A percentile compares a stretch with the other conserved stretches of the same genome.
Evolutionary conservation across 106 monocot genomes (phyloP).

Genomic region (Dendrobium chrysotoxum): DNA sequence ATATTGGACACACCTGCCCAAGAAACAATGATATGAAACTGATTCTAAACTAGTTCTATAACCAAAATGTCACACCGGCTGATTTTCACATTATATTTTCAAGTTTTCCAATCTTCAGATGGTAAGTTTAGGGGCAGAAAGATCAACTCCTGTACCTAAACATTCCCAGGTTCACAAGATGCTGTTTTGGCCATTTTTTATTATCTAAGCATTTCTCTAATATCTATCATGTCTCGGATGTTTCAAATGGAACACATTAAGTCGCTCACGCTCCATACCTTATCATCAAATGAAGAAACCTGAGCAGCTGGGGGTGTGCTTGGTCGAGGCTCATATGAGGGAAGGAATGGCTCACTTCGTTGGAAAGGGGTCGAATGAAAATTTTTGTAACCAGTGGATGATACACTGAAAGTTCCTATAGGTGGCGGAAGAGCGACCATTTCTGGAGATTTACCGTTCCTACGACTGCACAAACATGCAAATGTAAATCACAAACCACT

Average conservation of each 20-base stretch:
- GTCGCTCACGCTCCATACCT: conserved; percentile 19
- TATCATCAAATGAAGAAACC: conserved; percentile 32
- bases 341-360: conserved; percentile 26
- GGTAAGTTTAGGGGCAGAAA: neutral
- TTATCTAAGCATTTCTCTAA: too few relatives aligned
- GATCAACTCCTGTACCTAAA: neutral
- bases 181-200: neutral
- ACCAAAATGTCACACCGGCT: too few relatives aligned
- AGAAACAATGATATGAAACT: neutral
- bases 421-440: conserved; percentile 75
- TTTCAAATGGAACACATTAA: neutral
- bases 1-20: conserved; percentile 77
- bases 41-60: neutral
- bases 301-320: conserved; percentile 29
- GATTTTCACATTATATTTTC: too few relatives aligned
- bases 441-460: conserved; percentile 46
- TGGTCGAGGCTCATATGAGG: conserved; percentile 22
- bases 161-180: neutral
- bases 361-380: conserved; percentile 26
- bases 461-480: conserved; percentile 21
- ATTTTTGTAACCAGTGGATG: conserved; percentile 25
- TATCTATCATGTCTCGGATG: neutral
- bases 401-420: conserved; percentile 15
- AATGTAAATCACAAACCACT: neutral
- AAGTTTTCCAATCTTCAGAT: too few relatives aligned